Percentiles rank a stretch among this genome's conserved stretches.
Evolutionary conservation across 805 yeast species (phyloP).

Genomic region (Ogataea polymorpha): DNA sequence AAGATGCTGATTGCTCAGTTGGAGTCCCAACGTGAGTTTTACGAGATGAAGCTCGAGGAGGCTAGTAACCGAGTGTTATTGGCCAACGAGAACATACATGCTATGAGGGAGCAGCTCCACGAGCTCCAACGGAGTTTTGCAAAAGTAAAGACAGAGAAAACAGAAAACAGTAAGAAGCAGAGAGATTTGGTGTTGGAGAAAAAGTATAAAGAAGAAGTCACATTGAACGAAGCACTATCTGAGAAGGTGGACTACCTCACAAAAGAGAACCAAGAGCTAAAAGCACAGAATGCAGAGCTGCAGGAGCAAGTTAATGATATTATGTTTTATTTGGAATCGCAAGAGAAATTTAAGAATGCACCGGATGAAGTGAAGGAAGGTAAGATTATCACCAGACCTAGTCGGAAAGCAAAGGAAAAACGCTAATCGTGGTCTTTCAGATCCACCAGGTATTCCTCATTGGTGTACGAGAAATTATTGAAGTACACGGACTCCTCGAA

Average conservation of each 20-base stretch:
- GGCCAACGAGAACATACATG: constrained; percentile 23
- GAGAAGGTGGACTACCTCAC: constrained; percentile 38
- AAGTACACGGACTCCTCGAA: constrained; percentile 32
- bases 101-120: constrained; percentile 29
- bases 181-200: constrained; percentile 17
- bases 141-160: constrained; percentile 6
- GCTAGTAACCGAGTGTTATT: constrained; percentile 20
- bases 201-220: constrained; percentile 45
- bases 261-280: constrained; percentile 33
- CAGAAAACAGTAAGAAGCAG: constrained; percentile 21
- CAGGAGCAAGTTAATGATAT: constrained; percentile 68
- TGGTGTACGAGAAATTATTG: constrained; percentile 32
- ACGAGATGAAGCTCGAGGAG: constrained; percentile 51
- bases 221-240: constrained; percentile 40
- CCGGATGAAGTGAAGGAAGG: constrained; percentile 75
- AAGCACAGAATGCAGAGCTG: constrained; percentile 44
- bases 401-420: constrained; percentile 11
- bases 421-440: not conserved
- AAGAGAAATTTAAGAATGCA: constrained; percentile 67
- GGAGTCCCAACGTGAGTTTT: constrained; percentile 82
- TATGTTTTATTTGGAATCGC: constrained; percentile 76
- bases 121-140: constrained; percentile 10
- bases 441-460: constrained; percentile 18
- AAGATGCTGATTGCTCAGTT: constrained; percentile 74
- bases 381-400: constrained; percentile 44